Conservation (phyloP, 73 alveolate species). For the Symbiodinium pilosum region DNA sequence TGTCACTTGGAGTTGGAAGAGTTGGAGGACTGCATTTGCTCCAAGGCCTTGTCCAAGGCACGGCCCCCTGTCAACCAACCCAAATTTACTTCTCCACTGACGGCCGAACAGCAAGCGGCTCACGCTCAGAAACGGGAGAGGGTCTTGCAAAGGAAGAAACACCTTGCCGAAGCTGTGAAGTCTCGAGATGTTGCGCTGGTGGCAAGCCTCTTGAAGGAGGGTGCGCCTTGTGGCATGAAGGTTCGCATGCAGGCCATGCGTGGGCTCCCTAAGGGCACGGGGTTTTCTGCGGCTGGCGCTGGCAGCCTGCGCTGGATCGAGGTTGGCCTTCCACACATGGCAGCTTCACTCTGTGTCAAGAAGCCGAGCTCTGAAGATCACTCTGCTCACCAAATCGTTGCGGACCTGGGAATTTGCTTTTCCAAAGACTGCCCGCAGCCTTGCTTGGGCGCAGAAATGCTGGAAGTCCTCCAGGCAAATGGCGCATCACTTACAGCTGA, state of each 20-base stretch:
- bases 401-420: not conserved
- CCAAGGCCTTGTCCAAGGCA: not conserved
- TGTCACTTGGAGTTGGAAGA: not conserved
- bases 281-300: not conserved
- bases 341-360: not conserved
- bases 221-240: not conserved
- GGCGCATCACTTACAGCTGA: not conserved
- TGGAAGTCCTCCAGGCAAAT: not conserved
- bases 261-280: not conserved
- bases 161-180: not conserved
- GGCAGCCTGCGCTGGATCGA: not conserved
- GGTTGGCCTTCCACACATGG: not conserved
- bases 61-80: not conserved
- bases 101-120: constrained; percentile 9
- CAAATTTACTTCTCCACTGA: not conserved
- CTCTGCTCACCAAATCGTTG: not conserved
- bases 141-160: not conserved
- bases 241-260: constrained; percentile 19
- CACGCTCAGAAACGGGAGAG: not conserved
- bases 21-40: not conserved
- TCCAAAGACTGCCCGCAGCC: not conserved
- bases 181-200: not conserved
- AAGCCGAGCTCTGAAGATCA: not conserved
- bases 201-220: not conserved
- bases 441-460: not conserved